Evolutionary conservation across 345 rosid genomes (phyloP).

Genomic region (Salix purpurea): DNA sequence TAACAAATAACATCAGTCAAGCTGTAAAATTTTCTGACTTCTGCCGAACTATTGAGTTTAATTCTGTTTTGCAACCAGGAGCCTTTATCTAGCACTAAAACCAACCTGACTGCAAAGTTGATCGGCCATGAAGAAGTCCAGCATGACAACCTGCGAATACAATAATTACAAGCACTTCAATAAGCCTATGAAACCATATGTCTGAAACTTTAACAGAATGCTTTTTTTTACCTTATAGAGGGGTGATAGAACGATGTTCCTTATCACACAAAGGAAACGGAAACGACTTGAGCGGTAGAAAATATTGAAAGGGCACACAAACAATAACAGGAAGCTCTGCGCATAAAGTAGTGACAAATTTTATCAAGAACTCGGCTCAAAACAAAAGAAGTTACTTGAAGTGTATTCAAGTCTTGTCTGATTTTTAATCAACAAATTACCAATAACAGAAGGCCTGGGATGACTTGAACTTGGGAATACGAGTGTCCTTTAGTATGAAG

Average conservation of each 20-base stretch:
- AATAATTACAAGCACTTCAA: background rate
- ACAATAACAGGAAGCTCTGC: slow-evolving; percentile 56
- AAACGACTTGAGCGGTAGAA: slow-evolving; percentile 74
- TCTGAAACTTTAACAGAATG: too few relatives aligned
- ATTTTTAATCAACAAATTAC: slow-evolving; percentile 34
- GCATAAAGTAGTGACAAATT: background rate
- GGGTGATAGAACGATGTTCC: slow-evolving; percentile 82
- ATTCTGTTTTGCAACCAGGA: background rate
- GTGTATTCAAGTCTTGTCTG: background rate
- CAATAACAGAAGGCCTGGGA: slow-evolving; percentile 75
- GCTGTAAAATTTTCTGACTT: background rate
- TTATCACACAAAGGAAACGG: slow-evolving; percentile 56
- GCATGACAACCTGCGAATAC: slow-evolving; percentile 70
- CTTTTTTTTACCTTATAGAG: slow-evolving; percentile 63
- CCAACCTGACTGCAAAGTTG: slow-evolving; percentile 93
- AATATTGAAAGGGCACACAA: slow-evolving; percentile 75
- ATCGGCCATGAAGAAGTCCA: slow-evolving; percentile 99
- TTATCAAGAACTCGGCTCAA: background rate
- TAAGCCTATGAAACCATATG: background rate
- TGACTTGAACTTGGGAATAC: slow-evolving; percentile 70
- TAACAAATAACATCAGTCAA: slow-evolving; percentile 2
- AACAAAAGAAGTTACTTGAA: background rate
- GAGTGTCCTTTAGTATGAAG: slow-evolving; percentile 73
- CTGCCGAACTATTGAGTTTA: background rate
- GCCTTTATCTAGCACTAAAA: background rate